A percentile compares a stretch with the other conserved stretches of the same genome.
Conservation (phyloP, 495 filamentous ascomycete genomes). For the Penicillium malachiteum region DNA sequence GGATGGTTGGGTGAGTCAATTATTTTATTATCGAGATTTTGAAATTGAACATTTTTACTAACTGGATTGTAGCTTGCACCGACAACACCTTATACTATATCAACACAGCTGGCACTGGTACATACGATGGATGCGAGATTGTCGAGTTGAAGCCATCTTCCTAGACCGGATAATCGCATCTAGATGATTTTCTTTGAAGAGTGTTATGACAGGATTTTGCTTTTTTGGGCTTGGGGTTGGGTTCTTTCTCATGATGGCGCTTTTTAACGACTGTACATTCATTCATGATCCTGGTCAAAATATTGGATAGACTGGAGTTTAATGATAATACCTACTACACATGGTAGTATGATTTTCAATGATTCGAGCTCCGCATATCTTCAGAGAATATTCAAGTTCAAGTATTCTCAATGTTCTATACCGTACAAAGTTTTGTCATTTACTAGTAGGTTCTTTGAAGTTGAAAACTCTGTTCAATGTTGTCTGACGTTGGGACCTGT, state of each 20-base stretch:
- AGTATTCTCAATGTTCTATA: no score
- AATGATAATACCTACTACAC: background rate
- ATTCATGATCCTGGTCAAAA: background rate
- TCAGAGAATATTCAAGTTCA: no score
- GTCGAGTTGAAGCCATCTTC: background rate
- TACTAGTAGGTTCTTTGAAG: no score
- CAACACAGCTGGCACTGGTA: background rate
- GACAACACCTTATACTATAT: slow-evolving; percentile 1
- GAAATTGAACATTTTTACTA: background rate
- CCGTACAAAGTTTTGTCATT: no score
- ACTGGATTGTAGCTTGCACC: slow-evolving; percentile 2
- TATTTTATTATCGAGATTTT: no score
- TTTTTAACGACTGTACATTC: slow-evolving; percentile 3
- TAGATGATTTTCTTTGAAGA: background rate
- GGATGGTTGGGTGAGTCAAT: slow-evolving; percentile 40
- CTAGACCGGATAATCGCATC: background rate
- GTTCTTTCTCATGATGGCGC: background rate
- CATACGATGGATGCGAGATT: background rate
- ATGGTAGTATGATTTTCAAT: background rate
- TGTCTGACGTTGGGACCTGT: no score
- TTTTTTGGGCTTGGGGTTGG: background rate
- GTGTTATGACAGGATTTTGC: background rate
- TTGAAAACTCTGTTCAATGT: no score
- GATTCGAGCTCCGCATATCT: background rate
- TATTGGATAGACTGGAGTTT: slow-evolving; percentile 2